Evolutionary conservation across 2,329 filamentous ascomycete genomes (phyloP), one percentile per base, ranked within the genome.

Genomic region (Apiospora marii): DNA sequence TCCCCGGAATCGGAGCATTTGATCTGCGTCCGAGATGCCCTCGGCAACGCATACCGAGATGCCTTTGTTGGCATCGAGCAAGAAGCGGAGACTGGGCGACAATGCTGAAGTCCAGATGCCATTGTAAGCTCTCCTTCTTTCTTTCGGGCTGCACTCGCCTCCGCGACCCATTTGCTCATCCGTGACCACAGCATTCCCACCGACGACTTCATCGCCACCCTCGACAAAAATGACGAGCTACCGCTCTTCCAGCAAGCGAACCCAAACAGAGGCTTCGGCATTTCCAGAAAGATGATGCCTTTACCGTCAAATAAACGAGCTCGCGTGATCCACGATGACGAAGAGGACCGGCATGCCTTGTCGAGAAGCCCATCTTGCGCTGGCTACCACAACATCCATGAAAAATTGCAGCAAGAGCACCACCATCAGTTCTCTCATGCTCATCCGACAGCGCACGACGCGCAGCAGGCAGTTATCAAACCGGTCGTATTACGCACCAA

Each of bases 81-180:
- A 83, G 76, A 84, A 82, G 78, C 80, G 83, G 73, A 80, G 82
- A 72, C 81, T 82, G 73, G 83, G 83, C 34, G 82, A 83, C 64
- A 72, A 75, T 64, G 77, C 70, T 64, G 75, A 78, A 67, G 70
- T 74, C 37, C 78, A 80, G 67, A 67, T 75, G 71, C 71, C 76
- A 74, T 75, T 79, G 79, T 81, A 79, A 69, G 78, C 16, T n/a
- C 2, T 22, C 7, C 24, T 5, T 53, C 24, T 7, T 51, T 37
- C 37, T 10, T 10, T 34, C 8, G 34, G 30, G 16, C 19, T 12
- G 14, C 51, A 22, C 37, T 14, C 6, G 44, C 43, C 64, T 37
- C 61, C 49, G 67, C 70, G 64, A 48, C 71, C 16, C 44, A 49
- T 19, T 72, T 71, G 27, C 37, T 30, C 72, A 69, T 72, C 48